phyloP scores from a whole-genome alignment of 805 yeast species.

The Ogataea degrootiae region DNA sequence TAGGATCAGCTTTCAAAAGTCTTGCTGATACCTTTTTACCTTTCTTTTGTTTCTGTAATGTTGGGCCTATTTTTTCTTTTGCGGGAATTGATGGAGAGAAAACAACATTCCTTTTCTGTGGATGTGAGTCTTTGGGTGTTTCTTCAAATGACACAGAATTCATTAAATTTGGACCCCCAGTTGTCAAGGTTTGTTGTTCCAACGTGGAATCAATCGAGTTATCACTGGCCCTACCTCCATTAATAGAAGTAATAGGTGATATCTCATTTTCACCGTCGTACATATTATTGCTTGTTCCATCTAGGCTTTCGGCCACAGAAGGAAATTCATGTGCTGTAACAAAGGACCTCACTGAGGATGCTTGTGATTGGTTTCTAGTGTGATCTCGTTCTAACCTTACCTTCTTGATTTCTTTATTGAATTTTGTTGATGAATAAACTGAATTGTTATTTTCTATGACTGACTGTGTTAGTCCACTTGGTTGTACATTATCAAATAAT shows the following conservation, averaged over 20 bases:
- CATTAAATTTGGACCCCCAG: not conserved
- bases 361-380: not conserved
- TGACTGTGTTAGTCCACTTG: not conserved
- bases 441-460: not conserved
- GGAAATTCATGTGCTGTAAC: constrained; percentile 22
- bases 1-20: constrained; percentile 9
- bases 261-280: too few species aligned
- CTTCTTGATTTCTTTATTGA: constrained; percentile 9
- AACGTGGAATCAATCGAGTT: too few species aligned
- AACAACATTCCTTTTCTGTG: constrained; percentile 8
- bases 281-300: not conserved
- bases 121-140: too few species aligned
- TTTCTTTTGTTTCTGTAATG: not conserved
- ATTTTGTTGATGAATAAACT: constrained; percentile 5
- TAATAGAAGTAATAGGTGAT: too few species aligned
- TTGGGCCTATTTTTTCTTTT: not conserved
- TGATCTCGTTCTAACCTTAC: constrained; percentile 8
- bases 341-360: constrained; percentile 15
- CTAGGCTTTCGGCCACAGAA: not conserved
- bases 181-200: too few species aligned
- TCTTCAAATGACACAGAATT: not conserved
- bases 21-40: not conserved
- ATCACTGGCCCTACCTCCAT: too few species aligned
- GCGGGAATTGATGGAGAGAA: constrained; percentile 11
- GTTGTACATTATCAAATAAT: not conserved